phyloP scores from a whole-genome alignment of 2,329 filamentous ascomycete genomes.

The Beauveria pseudobassiana region DNA sequence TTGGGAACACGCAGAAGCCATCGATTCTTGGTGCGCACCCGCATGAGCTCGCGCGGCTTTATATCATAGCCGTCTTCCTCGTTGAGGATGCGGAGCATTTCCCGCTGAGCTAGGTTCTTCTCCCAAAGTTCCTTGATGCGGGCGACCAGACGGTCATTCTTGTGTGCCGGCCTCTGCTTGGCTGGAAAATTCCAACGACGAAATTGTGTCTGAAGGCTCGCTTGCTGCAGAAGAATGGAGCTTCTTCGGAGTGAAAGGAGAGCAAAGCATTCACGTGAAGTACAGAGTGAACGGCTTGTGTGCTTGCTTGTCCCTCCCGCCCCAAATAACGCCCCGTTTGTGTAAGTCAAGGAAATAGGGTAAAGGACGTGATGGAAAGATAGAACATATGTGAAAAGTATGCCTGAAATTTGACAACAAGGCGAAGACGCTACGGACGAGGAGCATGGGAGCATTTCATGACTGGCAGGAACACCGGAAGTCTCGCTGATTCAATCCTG shows the following conservation, averaged over 20 bases:
- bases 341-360: conserved; percentile 14
- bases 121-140: conserved; percentile 75
- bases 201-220: conserved; percentile 69
- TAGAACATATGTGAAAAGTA: not conserved
- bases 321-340: conserved; percentile 4
- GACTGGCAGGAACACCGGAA: not conserved
- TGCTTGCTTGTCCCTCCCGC: not conserved
- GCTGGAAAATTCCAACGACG: conserved; percentile 72
- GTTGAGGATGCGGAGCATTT: conserved; percentile 65
- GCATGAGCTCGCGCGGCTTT: conserved; percentile 62
- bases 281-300: not conserved
- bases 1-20: conserved; percentile 58
- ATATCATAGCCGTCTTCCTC: conserved; percentile 65
- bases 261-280: not conserved
- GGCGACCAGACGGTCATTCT: conserved; percentile 57
- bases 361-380: too few species aligned
- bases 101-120: conserved; percentile 60
- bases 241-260: conserved; percentile 2
- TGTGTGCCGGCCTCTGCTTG: conserved; percentile 65
- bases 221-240: conserved; percentile 44
- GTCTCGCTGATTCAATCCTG: not conserved
- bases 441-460: not conserved
- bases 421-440: not conserved
- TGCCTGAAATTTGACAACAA: not conserved
- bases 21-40: conserved; percentile 60